Evolutionary conservation across 192 early-diverging fungal genomes (phyloP), one percentile per base, ranked within the genome.

Genomic region (Ambispora gerdemannii): DNA sequence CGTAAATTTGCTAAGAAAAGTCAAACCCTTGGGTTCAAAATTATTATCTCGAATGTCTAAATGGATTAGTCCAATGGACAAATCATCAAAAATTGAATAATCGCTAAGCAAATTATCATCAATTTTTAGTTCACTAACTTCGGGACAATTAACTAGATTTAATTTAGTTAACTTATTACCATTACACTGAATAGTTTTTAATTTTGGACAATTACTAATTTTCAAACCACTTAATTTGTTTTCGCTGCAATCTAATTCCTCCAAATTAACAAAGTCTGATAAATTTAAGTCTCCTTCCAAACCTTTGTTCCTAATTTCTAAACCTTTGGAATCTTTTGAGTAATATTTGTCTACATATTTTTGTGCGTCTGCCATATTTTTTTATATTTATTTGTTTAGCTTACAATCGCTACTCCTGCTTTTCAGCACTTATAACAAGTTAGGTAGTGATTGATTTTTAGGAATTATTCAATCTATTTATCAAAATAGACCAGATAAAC

Each of bases 231-330:
- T 25, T 25, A 55, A 25, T 22, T 55, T 55, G 25, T 55, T 55
- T 55, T 25, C 53, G n/a, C n/a, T 7, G n/a, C 53, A 55, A 22
- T 55, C 4, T 20, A 55, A 20, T 55, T 17, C 17, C 24, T 55
- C 53, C 24, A 55, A 20, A 55, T 55, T 55, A 55, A 55, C 24
- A 55, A 55, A 55, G 25, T 55, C 53, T 22, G 53, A 55, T 55
- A 55, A 55, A 20, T 55, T 22, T 55, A 55, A 55, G 10, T 55
- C 53, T 11, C 22, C 55, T 58, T 58, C 55, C 3, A 58, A 58
- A 11, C 22, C 3, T 58, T 11, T 1, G 27, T 58, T 0, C 19
- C 22, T 3, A 11, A 58, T 4, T 24, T 4, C 4, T n/a, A 58
- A 24, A 1, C 3, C 27, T 25, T 2, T 58, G 19, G 27, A 24